Base-by-base conservation (phyloP, 768 basidiomycete genomes). In the Kwoniella europaea region DNA sequence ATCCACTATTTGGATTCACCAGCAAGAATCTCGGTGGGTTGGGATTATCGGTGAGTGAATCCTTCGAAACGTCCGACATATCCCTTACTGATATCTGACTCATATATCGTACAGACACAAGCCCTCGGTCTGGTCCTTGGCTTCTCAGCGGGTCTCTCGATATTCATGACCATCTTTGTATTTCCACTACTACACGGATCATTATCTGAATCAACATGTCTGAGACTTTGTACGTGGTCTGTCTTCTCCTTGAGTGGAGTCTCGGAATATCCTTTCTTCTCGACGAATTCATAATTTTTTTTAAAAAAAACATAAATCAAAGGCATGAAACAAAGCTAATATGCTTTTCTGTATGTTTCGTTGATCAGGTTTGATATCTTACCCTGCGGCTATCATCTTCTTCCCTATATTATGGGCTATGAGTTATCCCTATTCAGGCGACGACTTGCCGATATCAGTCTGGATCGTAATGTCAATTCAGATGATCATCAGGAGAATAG, bases 1-100 rank as follows among this genome's bases (percentile, higher is more conserved):
- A 71, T 35, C 78, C 78, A 10, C 56, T 79, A n/a, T 79, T 74
- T 55, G 75, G 73, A 4, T 79, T 77, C 56, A 77, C 76, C 16
- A 68, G 65, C 44, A 73, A 73, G 52, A 70, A 74, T 10, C 74
- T 76, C 4, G 78, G 78, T 16, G 78, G 78, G 2, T 54, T 79
- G 12, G 78, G 74, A 12, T 42, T 79, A 16, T 64, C 67, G 4
- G 78, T 79, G 18, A 68, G 77, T 68, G 1, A 4, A 42, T 35
- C 35, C 7, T 7, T 35, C 35, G 4, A 35, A 35, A 35, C 6
- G 1, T 35, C 35, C 35, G 4, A 35, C 29, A 1, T 35, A 35
- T 35, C 3, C 35, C 7, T 35, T 35, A 35, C 35, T 35, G 7
- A 35, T 35, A 35, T 35, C 35, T 35, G 35, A 35, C 46, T 15